A percentile compares a stretch with the other conserved stretches of the same genome.
phyloP scores from a whole-genome alignment of 768 basidiomycete species.

The Mycena filopes region DNA sequence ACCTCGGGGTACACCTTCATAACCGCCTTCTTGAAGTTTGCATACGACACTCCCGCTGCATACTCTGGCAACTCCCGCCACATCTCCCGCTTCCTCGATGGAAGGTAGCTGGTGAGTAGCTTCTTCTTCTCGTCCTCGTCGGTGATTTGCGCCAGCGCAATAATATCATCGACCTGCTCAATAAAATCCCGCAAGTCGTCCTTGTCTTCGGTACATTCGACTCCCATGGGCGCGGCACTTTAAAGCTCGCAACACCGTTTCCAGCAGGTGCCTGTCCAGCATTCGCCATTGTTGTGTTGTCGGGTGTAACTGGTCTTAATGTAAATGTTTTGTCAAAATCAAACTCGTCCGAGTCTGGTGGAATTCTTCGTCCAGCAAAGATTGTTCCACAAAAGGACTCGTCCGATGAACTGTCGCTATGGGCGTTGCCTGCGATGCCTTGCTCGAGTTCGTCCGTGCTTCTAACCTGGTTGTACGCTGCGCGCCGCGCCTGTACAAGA shows the following conservation, averaged over 20 bases:
- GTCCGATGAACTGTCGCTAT: slow-evolving; percentile 5
- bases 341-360: slow-evolving; percentile 14
- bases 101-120: slow-evolving; percentile 15
- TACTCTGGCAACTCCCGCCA: slow-evolving; percentile 14
- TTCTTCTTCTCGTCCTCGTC: slow-evolving; percentile 20
- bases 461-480: background rate
- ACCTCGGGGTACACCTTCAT: slow-evolving; percentile 16
- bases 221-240: slow-evolving; percentile 25
- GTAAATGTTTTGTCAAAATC: background rate
- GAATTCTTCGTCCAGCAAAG: slow-evolving; percentile 6
- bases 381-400: background rate
- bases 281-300: background rate
- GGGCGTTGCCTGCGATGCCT: slow-evolving; percentile 16
- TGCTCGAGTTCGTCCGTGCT: background rate
- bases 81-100: slow-evolving; percentile 1
- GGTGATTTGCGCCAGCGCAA: slow-evolving; percentile 9
- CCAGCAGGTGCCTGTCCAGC: background rate
- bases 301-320: slow-evolving; percentile 5
- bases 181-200: slow-evolving; percentile 22
- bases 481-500: background rate
- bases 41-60: background rate
- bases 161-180: slow-evolving; percentile 25
- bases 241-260: slow-evolving; percentile 18
- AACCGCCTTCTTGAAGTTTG: slow-evolving; percentile 14
- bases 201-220: slow-evolving; percentile 14